phyloP scores from a whole-genome alignment of 2,329 filamentous ascomycete species.

The Chaetomiaceae sp. region DNA sequence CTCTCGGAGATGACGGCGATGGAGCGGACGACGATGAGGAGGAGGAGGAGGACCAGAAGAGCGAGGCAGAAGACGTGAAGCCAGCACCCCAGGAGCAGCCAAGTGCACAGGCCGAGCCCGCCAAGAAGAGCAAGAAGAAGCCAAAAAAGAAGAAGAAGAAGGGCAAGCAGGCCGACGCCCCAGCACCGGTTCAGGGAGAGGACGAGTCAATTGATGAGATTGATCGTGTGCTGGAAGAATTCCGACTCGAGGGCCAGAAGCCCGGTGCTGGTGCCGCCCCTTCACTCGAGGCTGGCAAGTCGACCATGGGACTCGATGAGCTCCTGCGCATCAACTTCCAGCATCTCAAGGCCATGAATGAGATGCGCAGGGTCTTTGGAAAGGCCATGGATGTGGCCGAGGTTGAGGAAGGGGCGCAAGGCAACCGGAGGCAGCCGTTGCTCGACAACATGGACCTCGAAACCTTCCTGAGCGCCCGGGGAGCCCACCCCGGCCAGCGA shows the following conservation, averaged over 20 bases:
- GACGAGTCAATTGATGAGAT: slow-evolving; percentile 47
- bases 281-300: neutral
- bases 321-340: slow-evolving; percentile 54
- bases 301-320: slow-evolving; percentile 15
- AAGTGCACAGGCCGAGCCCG: slow-evolving; percentile 23
- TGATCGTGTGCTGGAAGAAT: slow-evolving; percentile 48
- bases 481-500: slow-evolving; percentile 29
- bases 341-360: slow-evolving; percentile 79
- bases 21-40: slow-evolving; percentile 38
- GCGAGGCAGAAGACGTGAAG: slow-evolving; percentile 17
- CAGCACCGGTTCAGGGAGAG: slow-evolving; percentile 16
- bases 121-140: slow-evolving; percentile 36
- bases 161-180: slow-evolving; percentile 37
- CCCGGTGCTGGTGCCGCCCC: slow-evolving; percentile 11
- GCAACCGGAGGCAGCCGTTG: slow-evolving; percentile 33
- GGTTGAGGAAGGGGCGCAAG: slow-evolving; percentile 45
- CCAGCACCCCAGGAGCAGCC: slow-evolving; percentile 1
- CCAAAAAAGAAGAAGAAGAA: slow-evolving; percentile 35
- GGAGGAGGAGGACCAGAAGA: slow-evolving; percentile 29
- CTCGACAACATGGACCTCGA: slow-evolving; percentile 53
- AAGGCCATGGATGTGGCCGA: slow-evolving; percentile 51
- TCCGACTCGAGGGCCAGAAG: slow-evolving; percentile 35
- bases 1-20: slow-evolving; percentile 43
- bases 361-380: slow-evolving; percentile 69
- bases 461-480: slow-evolving; percentile 40